Evolutionary conservation across 306 rosid species (phyloP), one percentile per base, ranked within the genome.

Genomic region (Vicia faba): DNA sequence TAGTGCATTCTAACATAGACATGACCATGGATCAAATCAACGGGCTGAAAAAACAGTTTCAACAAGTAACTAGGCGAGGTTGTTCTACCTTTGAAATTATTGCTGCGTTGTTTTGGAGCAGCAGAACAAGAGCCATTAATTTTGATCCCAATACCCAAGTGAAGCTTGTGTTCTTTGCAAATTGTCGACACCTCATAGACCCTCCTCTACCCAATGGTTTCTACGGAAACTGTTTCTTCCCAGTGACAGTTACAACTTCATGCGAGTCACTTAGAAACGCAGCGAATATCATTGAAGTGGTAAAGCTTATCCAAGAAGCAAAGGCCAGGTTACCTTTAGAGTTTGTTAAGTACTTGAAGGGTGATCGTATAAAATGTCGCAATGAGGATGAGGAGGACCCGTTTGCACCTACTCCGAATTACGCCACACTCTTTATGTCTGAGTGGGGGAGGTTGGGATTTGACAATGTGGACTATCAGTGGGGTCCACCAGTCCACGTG

Each of bases 211-310:
- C 97, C 3, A 10, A 74, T 5, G 97, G 96, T 16, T 91, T 91
- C 85, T 91, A 91, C 14, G 97, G 96, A 0, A 91, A 91, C 49
- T 88, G 97, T 29, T 86, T 91, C 88, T 91, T 91, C 75, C 97
- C 96, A 0, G 88, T 88, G 40, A 76, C 74, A 0, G 71, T 80
- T 2, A 81, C 78, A 1, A 65, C 84, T 5, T 62, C 86, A 0
- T 61, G 73, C 4, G 75, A 70, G 41, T 16, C 25, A 5, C 81
- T 88, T 4, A 48, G 45, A n/a, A 35, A 29, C 18, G 68, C 82
- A 8, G 7, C 75, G 0, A 54, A 25, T 26, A 19, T 66, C 1
- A 8, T 61, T 43, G 89, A 79, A 3, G 86, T 83, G 44, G 88
- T 88, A 73, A 73, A 78, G 53, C 10, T 88, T 71, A 86, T 91